Conservation (phyloP, 176 grass and related monocot species). For the Aegilops umbellulata region DNA sequence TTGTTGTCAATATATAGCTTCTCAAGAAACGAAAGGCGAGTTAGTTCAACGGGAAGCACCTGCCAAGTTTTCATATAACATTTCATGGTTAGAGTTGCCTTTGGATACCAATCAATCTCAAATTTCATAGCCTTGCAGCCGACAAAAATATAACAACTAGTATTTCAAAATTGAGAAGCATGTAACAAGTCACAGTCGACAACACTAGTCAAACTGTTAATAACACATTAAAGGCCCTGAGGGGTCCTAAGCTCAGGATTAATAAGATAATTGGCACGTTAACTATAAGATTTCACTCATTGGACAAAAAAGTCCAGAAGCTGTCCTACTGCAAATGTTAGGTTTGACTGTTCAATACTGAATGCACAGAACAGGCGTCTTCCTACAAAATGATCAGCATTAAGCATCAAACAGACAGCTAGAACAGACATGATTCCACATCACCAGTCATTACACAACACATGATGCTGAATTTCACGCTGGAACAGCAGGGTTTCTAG, state of each 20-base stretch:
- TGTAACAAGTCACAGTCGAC: background rate
- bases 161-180: background rate
- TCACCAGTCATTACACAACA: background rate
- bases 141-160: conserved; percentile 8
- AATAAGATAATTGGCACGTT: background rate
- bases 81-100: conserved; percentile 28
- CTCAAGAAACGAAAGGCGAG: conserved; percentile 76
- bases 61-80: conserved; percentile 40
- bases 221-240: background rate
- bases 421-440: background rate
- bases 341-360: background rate
- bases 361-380: background rate
- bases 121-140: conserved; percentile 6
- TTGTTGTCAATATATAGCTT: conserved; percentile 95
- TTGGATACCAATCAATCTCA: background rate
- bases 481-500: background rate
- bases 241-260: background rate
- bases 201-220: background rate
- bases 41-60: conserved; percentile 91
- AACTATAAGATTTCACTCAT: background rate
- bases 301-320: background rate
- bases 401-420: background rate
- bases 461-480: background rate
- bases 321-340: background rate
- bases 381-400: background rate